Conservation (phyloP, 2,329 filamentous ascomycete genomes). For the Acrocalymma vagum region DNA sequence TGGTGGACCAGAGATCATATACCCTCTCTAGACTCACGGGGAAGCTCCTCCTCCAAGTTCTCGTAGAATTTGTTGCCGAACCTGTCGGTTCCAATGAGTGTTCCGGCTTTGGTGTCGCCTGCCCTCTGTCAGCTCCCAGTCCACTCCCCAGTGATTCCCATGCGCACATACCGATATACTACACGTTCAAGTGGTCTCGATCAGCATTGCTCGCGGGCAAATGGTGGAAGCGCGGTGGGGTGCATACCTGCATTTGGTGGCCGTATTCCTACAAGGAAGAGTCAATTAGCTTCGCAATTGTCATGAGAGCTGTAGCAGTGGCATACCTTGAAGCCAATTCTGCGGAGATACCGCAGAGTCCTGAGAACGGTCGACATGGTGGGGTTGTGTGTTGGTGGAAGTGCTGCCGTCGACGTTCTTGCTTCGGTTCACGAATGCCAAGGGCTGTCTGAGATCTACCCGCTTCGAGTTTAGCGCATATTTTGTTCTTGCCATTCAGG, state of each 20-base stretch:
- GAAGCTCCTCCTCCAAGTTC: slow-evolving; percentile 88
- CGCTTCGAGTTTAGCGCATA: slow-evolving; percentile 10
- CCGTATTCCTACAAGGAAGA: slow-evolving; percentile 74
- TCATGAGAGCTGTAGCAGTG: slow-evolving; percentile 13
- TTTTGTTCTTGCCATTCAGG: slow-evolving; percentile 16
- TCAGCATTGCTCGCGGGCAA: slow-evolving; percentile 32
- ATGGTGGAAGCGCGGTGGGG: slow-evolving; percentile 30
- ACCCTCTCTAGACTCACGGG: slow-evolving; percentile 66
- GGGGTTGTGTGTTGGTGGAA: slow-evolving; percentile 37
- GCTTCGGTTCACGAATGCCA: slow-evolving; percentile 34
- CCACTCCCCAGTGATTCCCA: slow-evolving; percentile 1
- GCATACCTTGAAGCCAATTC: slow-evolving; percentile 84
- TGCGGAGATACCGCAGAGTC: slow-evolving; percentile 86
- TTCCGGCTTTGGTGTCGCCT: slow-evolving; percentile 97
- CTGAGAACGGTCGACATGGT: slow-evolving; percentile 91
- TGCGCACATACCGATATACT: slow-evolving; percentile 48
- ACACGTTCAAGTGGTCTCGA: slow-evolving; percentile 25
- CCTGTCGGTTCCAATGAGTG: slow-evolving; percentile 82
- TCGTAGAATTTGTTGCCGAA: slow-evolving; percentile 99
- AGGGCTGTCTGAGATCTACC: slow-evolving; percentile 17
- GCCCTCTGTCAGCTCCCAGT: slow-evolving; percentile 37
- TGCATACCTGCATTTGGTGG: slow-evolving; percentile 88
- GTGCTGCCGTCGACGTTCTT: slow-evolving; percentile 26
- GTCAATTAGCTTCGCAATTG: slow-evolving; percentile 40
- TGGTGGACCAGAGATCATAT: not conserved